Base-by-base conservation (phyloP, 371 early-diverging fungal genomes). In the Circinella umbellata region DNA sequence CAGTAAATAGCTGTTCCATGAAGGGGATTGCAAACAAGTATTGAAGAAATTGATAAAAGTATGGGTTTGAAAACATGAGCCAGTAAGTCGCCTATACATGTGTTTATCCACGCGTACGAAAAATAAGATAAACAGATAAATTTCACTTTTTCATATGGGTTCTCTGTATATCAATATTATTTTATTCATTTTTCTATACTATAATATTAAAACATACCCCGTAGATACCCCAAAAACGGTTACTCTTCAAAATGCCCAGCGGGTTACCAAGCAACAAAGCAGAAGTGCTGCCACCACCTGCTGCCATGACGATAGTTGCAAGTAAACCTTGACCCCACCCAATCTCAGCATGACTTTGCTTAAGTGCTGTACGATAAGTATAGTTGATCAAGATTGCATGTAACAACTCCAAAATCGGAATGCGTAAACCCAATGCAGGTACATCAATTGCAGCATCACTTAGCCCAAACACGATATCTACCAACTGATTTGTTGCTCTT, bases 351-450 rank as follows among this genome's bases (percentile, higher is more conserved):
- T 80, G 78, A 27, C 73, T 80, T 5, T 78, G 79, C 15, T 84
- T 83, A 8, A 89, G 70, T 3, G 84, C 83, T 51, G 78, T 77
- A 13, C 87, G 83, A 64, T 89, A 89, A 10, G 80, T 79, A 69
- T 86, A 85, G 27, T 84, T 71, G 69, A 89, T 79, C 59, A 83
- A 74, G 42, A 89, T 78, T 13, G 86, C 87, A 71, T 85, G 85
- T 34, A 89, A 51, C 8, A 82, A 76, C n/a, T 84, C 80, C 55
- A 88, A 73, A 57, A 88, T 66, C 13, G 83, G 80, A 18, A 85
- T 46, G 46, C 69, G 68, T 53, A 69, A 55, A 48, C 71, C 71
- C 3, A 73, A 57, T 15, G 72, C 61, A 42, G 83, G 83, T 14
- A 79, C 61, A 37, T 75, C 70, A 11, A 83, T 14, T 17, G 70